These are phyloP conservation scores for Solanum corneliomulleri DNA, from an alignment of 257 asterid species.

Conservation along the genomic window DNA sequence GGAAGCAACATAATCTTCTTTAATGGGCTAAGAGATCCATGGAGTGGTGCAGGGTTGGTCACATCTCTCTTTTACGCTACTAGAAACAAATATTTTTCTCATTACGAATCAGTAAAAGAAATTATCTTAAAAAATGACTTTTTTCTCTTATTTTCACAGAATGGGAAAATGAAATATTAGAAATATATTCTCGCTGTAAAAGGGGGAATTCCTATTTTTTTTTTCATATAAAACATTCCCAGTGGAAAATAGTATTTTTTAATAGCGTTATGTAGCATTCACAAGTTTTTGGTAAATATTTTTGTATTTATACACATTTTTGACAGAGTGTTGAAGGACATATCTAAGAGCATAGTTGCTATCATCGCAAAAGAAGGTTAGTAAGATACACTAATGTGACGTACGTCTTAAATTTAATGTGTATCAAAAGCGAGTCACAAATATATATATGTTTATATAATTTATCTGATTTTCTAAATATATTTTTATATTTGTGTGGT, in stretches of 20 bases:
- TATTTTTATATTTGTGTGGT: background rate
- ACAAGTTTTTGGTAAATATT: background rate
- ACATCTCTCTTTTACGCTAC: background rate
- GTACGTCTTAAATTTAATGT: background rate
- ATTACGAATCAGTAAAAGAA: background rate
- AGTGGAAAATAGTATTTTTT: background rate
- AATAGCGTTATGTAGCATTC: background rate
- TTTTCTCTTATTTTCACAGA: too few species aligned
- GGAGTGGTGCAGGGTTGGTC: conserved; percentile 86
- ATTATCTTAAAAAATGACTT: too few species aligned
- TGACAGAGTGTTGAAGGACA: conserved; percentile 61
- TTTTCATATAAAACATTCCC: too few species aligned
- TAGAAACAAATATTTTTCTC: background rate
- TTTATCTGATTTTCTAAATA: too few species aligned
- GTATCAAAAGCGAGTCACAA: background rate
- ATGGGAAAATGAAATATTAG: too few species aligned
- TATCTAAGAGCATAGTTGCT: conserved; percentile 59
- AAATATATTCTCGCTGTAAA: background rate
- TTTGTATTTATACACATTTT: background rate
- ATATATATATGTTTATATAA: too few species aligned
- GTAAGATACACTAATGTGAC: background rate
- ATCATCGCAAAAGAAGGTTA: conserved; percentile 62
- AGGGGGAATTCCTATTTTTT: background rate
- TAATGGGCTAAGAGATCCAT: conserved; percentile 85
- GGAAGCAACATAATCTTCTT: conserved; percentile 88